These are phyloP conservation scores for Melampsora americana DNA, from an alignment of 1,284 basidiomycete genomes.

Conservation along the genomic window DNA sequence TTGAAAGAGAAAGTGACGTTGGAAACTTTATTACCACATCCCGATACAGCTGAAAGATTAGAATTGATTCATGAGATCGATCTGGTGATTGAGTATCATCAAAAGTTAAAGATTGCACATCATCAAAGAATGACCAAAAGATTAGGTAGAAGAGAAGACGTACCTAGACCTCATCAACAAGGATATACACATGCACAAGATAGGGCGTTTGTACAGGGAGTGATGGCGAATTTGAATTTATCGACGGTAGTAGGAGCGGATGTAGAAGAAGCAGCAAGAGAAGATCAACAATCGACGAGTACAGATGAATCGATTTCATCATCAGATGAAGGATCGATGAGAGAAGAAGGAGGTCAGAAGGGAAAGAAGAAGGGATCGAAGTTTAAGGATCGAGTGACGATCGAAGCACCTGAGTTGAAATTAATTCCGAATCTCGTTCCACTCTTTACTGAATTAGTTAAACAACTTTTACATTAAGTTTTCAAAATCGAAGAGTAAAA, in stretches of 20 bases:
- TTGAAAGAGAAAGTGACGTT: slow-evolving; percentile 66
- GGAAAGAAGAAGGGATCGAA: slow-evolving; percentile 50
- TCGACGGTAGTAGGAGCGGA: slow-evolving; percentile 12
- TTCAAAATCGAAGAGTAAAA: too few species aligned
- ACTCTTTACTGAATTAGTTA: slow-evolving; percentile 81
- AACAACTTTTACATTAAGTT: slow-evolving; percentile 15
- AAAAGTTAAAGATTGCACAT: slow-evolving; percentile 81
- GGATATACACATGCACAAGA: slow-evolving; percentile 30
- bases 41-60: slow-evolving; percentile 68
- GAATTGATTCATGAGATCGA: slow-evolving; percentile 81
- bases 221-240: slow-evolving; percentile 38
- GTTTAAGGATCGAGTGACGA: slow-evolving; percentile 56
- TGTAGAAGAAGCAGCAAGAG: slow-evolving; percentile 33
- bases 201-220: slow-evolving; percentile 27
- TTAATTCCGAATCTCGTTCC: slow-evolving; percentile 74
- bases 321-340: slow-evolving; percentile 5
- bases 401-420: slow-evolving; percentile 72
- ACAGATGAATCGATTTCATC: slow-evolving; percentile 22
- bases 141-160: slow-evolving; percentile 56
- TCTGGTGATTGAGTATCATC: slow-evolving; percentile 80
- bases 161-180: slow-evolving; percentile 3
- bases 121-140: slow-evolving; percentile 79
- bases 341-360: neutral
- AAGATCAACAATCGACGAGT: slow-evolving; percentile 21
- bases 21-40: slow-evolving; percentile 74